Evolutionary conservation across 805 yeast species (phyloP).

Genomic region (Phaffomyces opuntiae): DNA sequence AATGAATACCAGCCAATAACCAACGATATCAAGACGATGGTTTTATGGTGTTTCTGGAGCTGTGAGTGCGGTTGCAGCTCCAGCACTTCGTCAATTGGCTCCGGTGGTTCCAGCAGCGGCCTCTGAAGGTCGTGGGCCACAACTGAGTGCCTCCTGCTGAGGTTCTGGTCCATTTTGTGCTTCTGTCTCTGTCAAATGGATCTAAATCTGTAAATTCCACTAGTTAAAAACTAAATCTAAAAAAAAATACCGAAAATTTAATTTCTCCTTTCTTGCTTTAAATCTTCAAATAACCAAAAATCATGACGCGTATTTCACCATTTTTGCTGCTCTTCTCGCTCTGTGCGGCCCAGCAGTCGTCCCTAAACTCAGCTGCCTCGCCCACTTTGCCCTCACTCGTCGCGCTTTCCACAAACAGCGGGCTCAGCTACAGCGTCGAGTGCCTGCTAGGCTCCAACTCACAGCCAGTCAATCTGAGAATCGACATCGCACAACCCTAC

Average conservation of each 20-base stretch:
- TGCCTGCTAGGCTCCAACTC: constrained; percentile 26
- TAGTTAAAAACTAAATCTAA: too few species aligned
- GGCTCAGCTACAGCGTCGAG: constrained; percentile 24
- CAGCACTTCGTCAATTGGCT: background rate
- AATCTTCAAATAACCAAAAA: too few species aligned
- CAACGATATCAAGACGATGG: constrained; percentile 1
- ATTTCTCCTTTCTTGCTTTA: too few species aligned
- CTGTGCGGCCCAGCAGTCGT: too few species aligned
- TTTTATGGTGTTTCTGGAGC: background rate
- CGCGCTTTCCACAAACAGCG: constrained; percentile 1
- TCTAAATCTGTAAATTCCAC: too few species aligned
- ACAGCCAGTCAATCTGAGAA: constrained; percentile 24
- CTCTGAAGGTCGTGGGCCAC: background rate
- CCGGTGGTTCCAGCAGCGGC: background rate
- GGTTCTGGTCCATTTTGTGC: background rate
- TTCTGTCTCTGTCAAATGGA: too few species aligned
- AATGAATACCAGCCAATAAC: constrained; percentile 62
- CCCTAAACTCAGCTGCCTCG: background rate
- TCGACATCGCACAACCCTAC: constrained; percentile 34
- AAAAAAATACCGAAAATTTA: too few species aligned
- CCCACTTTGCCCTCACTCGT: background rate
- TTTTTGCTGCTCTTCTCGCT: background rate
- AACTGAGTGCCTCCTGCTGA: background rate
- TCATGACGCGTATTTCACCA: too few species aligned
- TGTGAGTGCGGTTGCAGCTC: too few species aligned